These are phyloP conservation scores for Colletotrichum sp. DNA, from an alignment of 2,329 filamentous ascomycete genomes.

Conservation along the genomic window DNA sequence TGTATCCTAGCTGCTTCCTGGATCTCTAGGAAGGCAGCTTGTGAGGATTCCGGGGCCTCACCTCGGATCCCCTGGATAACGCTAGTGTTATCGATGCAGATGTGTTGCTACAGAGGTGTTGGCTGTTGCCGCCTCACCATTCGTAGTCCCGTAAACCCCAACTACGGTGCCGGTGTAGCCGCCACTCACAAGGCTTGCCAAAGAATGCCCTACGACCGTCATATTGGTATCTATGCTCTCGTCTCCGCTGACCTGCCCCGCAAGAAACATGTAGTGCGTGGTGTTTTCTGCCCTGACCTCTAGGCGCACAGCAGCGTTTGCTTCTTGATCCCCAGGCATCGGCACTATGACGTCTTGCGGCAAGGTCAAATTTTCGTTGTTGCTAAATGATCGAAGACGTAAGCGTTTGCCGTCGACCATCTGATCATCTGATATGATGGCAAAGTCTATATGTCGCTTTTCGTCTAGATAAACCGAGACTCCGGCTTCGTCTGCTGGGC, in stretches of 20 bases:
- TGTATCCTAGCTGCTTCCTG: too few relatives aligned
- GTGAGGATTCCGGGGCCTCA: too few relatives aligned
- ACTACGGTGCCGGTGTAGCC: background rate
- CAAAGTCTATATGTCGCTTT: background rate
- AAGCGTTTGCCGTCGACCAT: background rate
- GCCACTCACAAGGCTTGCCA: background rate
- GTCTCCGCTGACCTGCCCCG: background rate
- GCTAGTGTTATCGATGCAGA: too few relatives aligned
- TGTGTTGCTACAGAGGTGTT: background rate
- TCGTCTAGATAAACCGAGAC: background rate
- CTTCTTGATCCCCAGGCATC: background rate
- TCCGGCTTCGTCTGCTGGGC: background rate
- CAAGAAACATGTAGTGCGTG: background rate
- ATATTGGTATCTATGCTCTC: background rate
- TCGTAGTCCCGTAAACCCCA: background rate
- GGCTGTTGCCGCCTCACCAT: background rate
- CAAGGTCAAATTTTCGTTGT: background rate
- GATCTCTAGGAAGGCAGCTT: too few relatives aligned
- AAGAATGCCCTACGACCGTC: background rate
- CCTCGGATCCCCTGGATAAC: too few relatives aligned
- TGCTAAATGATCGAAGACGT: background rate
- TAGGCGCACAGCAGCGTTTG: background rate
- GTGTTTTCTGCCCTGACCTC: background rate
- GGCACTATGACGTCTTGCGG: background rate
- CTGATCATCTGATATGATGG: accelerated